A percentile compares a stretch with the other conserved stretches of the same genome.
phyloP scores from a whole-genome alignment of 140 eudicot species.

The Ambrosia hybrid region DNA sequence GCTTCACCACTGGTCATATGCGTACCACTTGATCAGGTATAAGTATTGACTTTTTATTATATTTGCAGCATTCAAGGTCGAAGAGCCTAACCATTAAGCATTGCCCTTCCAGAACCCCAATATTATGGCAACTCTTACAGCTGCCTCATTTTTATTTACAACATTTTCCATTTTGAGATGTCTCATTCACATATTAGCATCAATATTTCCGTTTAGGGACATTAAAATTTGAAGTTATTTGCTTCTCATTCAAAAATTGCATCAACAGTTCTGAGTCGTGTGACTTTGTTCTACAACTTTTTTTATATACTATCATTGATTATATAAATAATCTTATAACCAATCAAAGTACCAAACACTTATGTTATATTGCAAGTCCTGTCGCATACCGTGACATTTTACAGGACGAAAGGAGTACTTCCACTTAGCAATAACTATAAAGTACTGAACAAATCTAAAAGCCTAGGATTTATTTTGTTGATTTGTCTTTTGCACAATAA shows the following conservation, averaged over 20 bases:
- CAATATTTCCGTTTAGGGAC: neutral
- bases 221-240: neutral
- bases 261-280: neutral
- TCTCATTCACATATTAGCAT: neutral
- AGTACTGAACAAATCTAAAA: no score
- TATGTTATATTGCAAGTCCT: neutral
- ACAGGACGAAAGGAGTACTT: neutral
- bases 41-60: neutral
- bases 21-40: neutral
- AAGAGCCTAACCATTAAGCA: neutral
- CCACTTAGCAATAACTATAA: neutral
- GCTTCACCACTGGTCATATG: neutral
- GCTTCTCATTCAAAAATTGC: neutral
- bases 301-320: no score
- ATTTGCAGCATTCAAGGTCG: conserved; percentile 11
- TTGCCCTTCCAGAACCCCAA: neutral
- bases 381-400: neutral
- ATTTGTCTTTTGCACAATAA: no score
- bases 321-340: no score
- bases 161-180: neutral
- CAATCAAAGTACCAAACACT: neutral
- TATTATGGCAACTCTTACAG: neutral
- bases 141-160: neutral
- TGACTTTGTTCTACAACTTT: no score
- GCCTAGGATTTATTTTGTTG: no score